Base-by-base conservation (phyloP, 2,329 filamentous ascomycete species). In the Fusarium clavum region DNA sequence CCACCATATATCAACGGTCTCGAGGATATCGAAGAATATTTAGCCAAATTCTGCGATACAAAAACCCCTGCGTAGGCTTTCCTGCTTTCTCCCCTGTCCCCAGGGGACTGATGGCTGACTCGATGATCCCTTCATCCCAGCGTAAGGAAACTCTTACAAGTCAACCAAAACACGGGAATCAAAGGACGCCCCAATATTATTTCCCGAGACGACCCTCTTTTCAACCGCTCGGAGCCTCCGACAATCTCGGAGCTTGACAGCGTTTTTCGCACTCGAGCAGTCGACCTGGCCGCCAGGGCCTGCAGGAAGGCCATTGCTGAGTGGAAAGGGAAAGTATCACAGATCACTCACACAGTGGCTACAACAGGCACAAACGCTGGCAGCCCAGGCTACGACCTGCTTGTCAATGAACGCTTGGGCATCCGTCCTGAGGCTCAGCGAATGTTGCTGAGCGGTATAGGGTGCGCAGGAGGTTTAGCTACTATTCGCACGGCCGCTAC, bases 301-400 rank as follows among this genome's bases (percentile, higher is more conserved):
- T 54, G 38, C 51, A 54, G 44, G 27, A 54, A 54, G 40, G 51
- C 51, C 51, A 54, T 54, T 54, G 51, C 51, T 54, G 51, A 44
- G 38, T 44, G 40, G 51, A 44, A 44, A 44, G 51, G 40, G 40
- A 54, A 44, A 44, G 51, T 54, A 54, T 54, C 51, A 44, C 9
- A 54, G 51, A 32, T 54, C 51, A 54, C 40, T 34, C 51, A 54
- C 51, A 54, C 40, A 54, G 51, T 54, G 14, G 51, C 51, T 44
- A 25, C 51, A 44, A 54, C 51, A 54, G 51, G 51, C n/a, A 54
- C 51, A 44, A 54, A 54, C 38, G 40, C 51, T 44, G 51, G 51
- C 10, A 54, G 51, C 51, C 51, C 51, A 44, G 51, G 40, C 38
- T 54, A 44, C 10, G 38, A 54, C 51, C 25, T 54, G 27, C 51